phyloP scores from a whole-genome alignment of 805 yeast genomes.

The Saturnispora gosingensis region DNA sequence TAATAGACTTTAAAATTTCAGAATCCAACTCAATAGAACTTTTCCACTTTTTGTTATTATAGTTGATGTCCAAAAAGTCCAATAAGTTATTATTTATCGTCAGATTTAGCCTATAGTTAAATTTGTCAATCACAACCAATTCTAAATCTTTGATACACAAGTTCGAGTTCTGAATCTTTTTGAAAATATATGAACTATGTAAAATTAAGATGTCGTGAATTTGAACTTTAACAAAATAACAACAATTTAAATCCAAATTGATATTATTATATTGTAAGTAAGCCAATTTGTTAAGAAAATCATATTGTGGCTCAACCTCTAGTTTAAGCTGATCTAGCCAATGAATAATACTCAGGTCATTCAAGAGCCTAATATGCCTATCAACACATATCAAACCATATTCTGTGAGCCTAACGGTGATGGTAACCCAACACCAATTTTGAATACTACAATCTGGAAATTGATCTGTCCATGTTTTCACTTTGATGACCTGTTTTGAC shows the following conservation, averaged over 20 bases:
- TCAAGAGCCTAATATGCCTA: neutral
- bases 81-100: neutral
- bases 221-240: constrained; percentile 3
- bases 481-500: neutral
- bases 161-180: neutral
- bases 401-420: neutral
- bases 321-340: neutral
- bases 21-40: neutral
- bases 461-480: neutral
- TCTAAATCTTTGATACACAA: constrained; percentile 2
- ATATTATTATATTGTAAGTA: constrained; percentile 1
- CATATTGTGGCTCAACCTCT: neutral
- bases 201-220: neutral
- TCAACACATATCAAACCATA: neutral
- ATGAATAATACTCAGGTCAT: neutral
- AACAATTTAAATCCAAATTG: neutral
- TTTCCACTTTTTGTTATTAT: neutral
- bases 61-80: neutral
- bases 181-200: constrained; percentile 1
- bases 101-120: neutral
- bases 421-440: neutral
- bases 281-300: neutral
- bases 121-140: constrained; percentile 5
- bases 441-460: neutral
- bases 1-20: neutral